Percentiles rank a stretch among this genome's conserved stretches.
These are phyloP conservation scores for Syzygium grande DNA, from an alignment of 345 rosid species.

Conservation along the genomic window DNA sequence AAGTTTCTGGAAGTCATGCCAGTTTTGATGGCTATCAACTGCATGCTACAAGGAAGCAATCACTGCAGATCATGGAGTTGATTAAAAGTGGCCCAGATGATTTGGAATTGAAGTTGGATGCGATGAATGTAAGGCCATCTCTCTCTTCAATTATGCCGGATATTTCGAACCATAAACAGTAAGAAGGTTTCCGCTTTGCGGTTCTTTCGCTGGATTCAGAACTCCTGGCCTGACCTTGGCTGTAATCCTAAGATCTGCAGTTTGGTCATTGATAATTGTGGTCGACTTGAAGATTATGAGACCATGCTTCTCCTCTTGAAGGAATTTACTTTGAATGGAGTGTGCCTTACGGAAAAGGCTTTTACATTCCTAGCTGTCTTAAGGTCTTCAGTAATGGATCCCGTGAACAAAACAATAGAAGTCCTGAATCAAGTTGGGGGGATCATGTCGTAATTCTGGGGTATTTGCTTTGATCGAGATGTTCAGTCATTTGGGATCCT, in stretches of 20 bases:
- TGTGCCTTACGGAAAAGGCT: constrained; percentile 27
- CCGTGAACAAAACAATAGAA: constrained; percentile 12
- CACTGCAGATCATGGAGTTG: constrained; percentile 14
- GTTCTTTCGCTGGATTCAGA: constrained; percentile 31
- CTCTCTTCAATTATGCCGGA: constrained; percentile 1
- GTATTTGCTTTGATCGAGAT: constrained; percentile 27
- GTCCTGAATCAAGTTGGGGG: constrained; percentile 32
- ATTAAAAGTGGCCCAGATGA: constrained; percentile 9
- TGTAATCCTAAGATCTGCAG: constrained; percentile 25
- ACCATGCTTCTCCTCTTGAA: constrained; percentile 16
- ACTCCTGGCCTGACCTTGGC: constrained; percentile 12
- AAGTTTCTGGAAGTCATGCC: neutral
- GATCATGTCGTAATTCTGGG: constrained; percentile 25
- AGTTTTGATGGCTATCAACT: neutral
- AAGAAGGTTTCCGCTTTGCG: constrained; percentile 27
- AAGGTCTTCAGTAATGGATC: constrained; percentile 2
- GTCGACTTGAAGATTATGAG: constrained; percentile 26
- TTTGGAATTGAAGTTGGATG: constrained; percentile 24
- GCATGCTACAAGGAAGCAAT: neutral
- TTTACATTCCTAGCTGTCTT: constrained; percentile 25
- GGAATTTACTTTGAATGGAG: constrained; percentile 10
- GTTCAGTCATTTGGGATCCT: constrained; percentile 19
- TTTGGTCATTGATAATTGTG: constrained; percentile 45
- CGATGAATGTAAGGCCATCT: constrained; percentile 20
- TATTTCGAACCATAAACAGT: constrained; percentile 20